These are phyloP conservation scores for Venturia nashicola DNA, from an alignment of 2,329 filamentous ascomycete genomes.

Conservation along the genomic window DNA sequence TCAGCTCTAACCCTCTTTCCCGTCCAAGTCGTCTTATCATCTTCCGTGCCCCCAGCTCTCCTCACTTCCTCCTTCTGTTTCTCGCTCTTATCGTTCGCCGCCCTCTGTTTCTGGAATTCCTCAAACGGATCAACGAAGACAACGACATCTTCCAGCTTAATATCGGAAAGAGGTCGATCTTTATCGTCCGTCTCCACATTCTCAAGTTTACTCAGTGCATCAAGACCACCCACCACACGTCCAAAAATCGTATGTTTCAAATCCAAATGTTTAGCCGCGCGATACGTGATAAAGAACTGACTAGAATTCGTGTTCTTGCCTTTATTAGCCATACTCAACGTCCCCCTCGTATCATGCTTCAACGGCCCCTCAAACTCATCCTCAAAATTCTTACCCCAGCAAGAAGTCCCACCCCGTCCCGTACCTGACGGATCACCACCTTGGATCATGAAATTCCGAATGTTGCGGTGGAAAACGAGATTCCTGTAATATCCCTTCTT, in stretches of 20 bases:
- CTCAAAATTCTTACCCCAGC: conserved; percentile 89
- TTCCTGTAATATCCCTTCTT: conserved; percentile 83
- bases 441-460: conserved; percentile 95
- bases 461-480: conserved; percentile 83
- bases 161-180: conserved; percentile 66
- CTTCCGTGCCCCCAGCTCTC: conserved; percentile 61
- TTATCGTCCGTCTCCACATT: conserved; percentile 58
- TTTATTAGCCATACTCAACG: conserved; percentile 94
- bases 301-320: conserved; percentile 94
- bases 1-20: conserved; percentile 73
- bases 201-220: conserved; percentile 66
- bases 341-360: conserved; percentile 69
- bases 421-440: conserved; percentile 90
- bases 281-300: conserved; percentile 92
- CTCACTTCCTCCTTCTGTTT: conserved; percentile 52
- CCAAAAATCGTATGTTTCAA: conserved; percentile 97
- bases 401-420: conserved; percentile 75
- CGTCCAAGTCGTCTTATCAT: conserved; percentile 90
- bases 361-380: conserved; percentile 88
- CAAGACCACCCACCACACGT: conserved; percentile 63
- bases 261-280: conserved; percentile 72
- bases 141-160: conserved; percentile 69
- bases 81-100: conserved; percentile 44
- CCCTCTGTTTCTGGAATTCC: conserved; percentile 65
- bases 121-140: conserved; percentile 93